phyloP scores from a whole-genome alignment of 2,329 filamentous ascomycete genomes.

The Botrytis deweyae region DNA sequence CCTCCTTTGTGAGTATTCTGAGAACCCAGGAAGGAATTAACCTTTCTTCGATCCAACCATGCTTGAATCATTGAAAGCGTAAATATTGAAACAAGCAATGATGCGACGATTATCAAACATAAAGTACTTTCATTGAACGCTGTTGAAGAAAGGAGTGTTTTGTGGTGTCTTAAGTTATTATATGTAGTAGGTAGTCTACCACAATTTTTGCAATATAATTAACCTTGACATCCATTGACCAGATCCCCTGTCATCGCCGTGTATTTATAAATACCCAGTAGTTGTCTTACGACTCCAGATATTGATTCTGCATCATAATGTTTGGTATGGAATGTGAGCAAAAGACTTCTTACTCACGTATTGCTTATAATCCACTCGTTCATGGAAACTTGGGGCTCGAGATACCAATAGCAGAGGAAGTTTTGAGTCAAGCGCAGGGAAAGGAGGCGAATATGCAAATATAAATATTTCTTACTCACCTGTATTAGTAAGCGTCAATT shows the following conservation, averaged over 20 bases:
- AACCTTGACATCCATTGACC: neutral
- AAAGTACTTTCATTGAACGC: neutral
- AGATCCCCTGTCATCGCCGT: neutral
- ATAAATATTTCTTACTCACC: neutral
- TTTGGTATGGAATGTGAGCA: neutral
- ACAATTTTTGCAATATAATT: neutral
- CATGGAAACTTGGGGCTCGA: neutral
- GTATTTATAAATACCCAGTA: neutral
- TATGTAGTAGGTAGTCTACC: neutral
- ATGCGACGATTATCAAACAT: neutral
- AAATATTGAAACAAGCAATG: neutral
- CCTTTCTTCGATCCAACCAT: neutral
- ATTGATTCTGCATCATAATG: neutral
- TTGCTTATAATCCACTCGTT: neutral
- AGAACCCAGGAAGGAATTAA: neutral
- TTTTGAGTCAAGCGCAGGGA: neutral
- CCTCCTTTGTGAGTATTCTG: neutral
- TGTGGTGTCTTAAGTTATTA: neutral
- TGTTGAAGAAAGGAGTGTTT: neutral
- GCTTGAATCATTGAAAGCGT: neutral
- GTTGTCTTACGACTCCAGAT: neutral
- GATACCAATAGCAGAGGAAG: neutral
- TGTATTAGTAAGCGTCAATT: slow-evolving; percentile 1
- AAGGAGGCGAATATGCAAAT: neutral
- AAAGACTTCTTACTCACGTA: slow-evolving; percentile 10